phyloP scores from a whole-genome alignment of 1,284 basidiomycete genomes.

The Coniophora puteana region DNA sequence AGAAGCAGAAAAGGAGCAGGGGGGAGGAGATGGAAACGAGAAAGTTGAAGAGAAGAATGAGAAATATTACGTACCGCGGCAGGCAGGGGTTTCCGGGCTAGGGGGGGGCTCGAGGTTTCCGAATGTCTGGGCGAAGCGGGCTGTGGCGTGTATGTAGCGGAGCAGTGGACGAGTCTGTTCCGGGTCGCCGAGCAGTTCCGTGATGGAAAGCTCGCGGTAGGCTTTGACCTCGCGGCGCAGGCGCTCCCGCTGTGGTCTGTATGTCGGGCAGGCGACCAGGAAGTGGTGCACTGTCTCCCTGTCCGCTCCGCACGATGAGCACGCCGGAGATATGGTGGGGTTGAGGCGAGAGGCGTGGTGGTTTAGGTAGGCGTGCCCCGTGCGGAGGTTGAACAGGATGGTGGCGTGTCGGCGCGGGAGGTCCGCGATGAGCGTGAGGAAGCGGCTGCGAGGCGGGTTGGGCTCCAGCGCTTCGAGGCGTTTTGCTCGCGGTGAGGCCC shows the following conservation, averaged over 20 bases:
- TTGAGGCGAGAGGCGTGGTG: neutral
- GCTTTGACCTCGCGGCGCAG: neutral
- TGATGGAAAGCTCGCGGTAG: neutral
- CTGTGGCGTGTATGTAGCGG: neutral
- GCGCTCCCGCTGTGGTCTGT: neutral
- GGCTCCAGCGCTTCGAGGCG: neutral
- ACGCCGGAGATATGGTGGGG: neutral
- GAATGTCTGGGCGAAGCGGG: neutral
- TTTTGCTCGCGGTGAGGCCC: neutral
- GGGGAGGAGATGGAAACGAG: too few species aligned
- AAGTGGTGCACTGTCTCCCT: neutral
- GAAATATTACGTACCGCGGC: too few species aligned
- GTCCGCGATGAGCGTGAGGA: neutral
- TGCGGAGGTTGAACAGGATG: neutral
- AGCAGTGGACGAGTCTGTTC: neutral
- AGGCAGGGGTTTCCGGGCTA: too few species aligned
- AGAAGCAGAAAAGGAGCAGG: too few species aligned
- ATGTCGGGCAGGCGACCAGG: neutral
- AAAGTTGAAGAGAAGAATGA: too few species aligned
- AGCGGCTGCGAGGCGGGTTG: neutral
- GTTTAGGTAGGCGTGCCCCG: neutral
- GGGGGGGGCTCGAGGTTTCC: neutral
- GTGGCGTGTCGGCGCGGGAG: neutral
- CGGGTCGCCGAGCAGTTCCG: neutral
- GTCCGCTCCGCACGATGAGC: neutral